Base-by-base conservation (phyloP, 2,329 filamentous ascomycete species). In the Penicillium sp. region DNA sequence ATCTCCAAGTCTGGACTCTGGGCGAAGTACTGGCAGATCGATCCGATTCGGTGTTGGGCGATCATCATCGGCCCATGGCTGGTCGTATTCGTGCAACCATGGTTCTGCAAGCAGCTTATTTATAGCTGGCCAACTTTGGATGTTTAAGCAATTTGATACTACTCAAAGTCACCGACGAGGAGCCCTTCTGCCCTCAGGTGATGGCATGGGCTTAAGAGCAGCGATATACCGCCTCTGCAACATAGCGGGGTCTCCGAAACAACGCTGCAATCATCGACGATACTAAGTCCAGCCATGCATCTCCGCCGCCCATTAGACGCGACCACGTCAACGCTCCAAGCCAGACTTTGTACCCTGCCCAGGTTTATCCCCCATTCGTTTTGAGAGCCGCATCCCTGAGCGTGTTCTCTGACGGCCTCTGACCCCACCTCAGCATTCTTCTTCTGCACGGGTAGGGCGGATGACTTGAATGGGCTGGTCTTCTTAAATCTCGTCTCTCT, bases 311-410 rank as follows among this genome's bases (percentile, higher is more conserved):
- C 66, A 64, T 66, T 58, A 71, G 70, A 67, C 65, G 71, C 64
- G 68, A 66, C 69, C 71, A 73, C 71, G 71, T 72, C 71, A 71
- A 73, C 67, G 50, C 58, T 51, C 59, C 61, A 60, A 64, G 63
- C 56, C 58, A 64, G 62, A 56, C 46, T 56, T 59, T 55, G 58
- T 56, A 62, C 64, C 64, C 56, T 52, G 48, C 54, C 61, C 62
- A 51, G 46, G 45, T 55, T 57, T 47, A 51, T 59, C 60, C 35
- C 35, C 4, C 52, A 50, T 63, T 50, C 38, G 38, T 60, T 49
- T 48, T 61, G 64, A 64, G 65, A 68, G 65, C 65, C 65, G 65
- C 66, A 66, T 62, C 29, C 48, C 21, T 52, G 48, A 50, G 38
- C 56, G 38, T 15, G 23, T 58, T 49, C 30, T 56, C 47, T 41